These are phyloP conservation scores for Arachnomyces sp. DNA, from an alignment of 2,329 filamentous ascomycete species.

Conservation along the genomic window DNA sequence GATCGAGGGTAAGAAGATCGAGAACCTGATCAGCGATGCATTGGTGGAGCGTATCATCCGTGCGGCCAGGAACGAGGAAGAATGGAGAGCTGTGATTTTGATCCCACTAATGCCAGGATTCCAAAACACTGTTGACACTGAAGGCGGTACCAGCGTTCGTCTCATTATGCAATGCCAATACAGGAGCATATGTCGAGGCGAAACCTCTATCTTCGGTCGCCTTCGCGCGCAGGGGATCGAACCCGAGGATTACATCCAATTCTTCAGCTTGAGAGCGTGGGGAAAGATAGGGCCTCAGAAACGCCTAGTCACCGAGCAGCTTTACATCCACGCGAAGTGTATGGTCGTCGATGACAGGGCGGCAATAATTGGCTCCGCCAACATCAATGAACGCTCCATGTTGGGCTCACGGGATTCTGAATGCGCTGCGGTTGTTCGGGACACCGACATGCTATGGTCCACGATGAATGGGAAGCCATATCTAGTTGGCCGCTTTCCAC, in stretches of 20 bases:
- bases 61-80: conserved; percentile 72
- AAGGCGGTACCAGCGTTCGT: conserved; percentile 88
- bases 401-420: conserved; percentile 87
- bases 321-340: conserved; percentile 96
- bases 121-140: conserved; percentile 88
- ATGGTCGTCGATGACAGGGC: conserved; percentile 93
- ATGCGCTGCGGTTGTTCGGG: conserved; percentile 78
- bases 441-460: conserved; percentile 86
- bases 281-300: conserved; percentile 78
- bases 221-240: conserved; percentile 73
- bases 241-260: conserved; percentile 89
- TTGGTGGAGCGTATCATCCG: conserved; percentile 84
- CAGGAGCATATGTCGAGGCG: conserved; percentile 87
- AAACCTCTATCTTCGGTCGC: conserved; percentile 83
- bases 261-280: conserved; percentile 89
- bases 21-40: conserved; percentile 90
- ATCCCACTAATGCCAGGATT: conserved; percentile 98
- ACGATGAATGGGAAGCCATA: conserved; percentile 87
- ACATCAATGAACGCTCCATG: conserved; percentile 98
- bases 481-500: conserved; percentile 82
- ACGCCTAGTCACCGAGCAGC: conserved; percentile 81
- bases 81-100: conserved; percentile 82
- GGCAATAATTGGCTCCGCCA: conserved; percentile 90
- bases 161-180: conserved; percentile 97
- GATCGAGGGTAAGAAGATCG: conserved; percentile 75